Evolutionary conservation across 148 eudicot species (phyloP).

Genomic region (Spergularia bocconei): DNA sequence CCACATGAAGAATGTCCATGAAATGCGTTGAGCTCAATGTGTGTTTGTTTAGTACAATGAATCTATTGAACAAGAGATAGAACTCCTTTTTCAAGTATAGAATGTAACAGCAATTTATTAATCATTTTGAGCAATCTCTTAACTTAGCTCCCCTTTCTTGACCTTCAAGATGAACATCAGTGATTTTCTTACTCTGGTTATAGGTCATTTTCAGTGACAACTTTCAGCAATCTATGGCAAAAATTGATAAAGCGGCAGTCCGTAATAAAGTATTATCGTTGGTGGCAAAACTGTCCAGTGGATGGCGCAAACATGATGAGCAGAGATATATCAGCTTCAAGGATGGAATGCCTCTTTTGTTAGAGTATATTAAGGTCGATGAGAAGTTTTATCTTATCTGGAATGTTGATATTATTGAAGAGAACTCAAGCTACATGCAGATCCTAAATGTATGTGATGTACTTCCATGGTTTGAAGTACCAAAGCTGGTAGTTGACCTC

Average conservation of each 20-base stretch:
- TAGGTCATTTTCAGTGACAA: constrained; percentile 14
- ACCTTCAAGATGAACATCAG: not conserved
- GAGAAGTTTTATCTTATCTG: constrained; percentile 1
- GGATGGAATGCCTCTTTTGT: constrained; percentile 9
- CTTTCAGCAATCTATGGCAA: constrained; percentile 14
- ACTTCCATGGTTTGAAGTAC: constrained; percentile 19
- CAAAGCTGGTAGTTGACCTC: constrained; percentile 4
- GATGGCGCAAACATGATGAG: constrained; percentile 16
- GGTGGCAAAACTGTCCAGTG: constrained; percentile 10
- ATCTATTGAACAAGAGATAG: too few species aligned
- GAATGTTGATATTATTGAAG: constrained; percentile 19
- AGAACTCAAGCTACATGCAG: constrained; percentile 13
- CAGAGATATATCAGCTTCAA: constrained; percentile 17
- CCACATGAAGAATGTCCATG: too few species aligned
- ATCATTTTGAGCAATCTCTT: too few species aligned
- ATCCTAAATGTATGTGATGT: constrained; percentile 17
- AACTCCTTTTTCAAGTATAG: too few species aligned
- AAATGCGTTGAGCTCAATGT: too few species aligned
- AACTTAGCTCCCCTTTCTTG: not conserved
- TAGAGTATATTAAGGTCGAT: constrained; percentile 12
- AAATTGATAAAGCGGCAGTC: not conserved
- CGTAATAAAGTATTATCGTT: constrained; percentile 7
- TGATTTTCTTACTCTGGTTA: not conserved
- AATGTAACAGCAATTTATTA: too few species aligned
- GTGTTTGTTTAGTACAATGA: too few species aligned